phyloP scores from a whole-genome alignment of 1,284 basidiomycete genomes.

The Heterobasidion irregulare region DNA sequence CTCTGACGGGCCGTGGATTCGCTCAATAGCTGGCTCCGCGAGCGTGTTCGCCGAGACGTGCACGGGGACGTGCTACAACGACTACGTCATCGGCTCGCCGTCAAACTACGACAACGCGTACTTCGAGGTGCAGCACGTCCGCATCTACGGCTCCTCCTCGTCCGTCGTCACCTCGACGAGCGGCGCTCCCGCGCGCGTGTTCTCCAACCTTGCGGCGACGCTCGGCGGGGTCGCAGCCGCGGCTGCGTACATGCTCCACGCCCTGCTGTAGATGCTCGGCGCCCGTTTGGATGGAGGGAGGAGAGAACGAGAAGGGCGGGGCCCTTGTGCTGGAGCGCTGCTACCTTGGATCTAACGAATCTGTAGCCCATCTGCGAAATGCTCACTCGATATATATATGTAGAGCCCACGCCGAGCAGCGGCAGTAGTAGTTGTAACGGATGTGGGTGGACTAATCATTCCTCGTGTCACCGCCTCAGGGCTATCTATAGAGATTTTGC shows the following conservation, averaged over 20 bases:
- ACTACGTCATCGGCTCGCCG: slow-evolving; percentile 64
- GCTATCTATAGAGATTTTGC: no score
- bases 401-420: no score
- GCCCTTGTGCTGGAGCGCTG: neutral
- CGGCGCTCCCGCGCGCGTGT: neutral
- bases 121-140: slow-evolving; percentile 64
- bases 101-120: slow-evolving; percentile 64
- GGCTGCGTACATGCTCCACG: neutral
- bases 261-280: neutral
- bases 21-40: slow-evolving; percentile 32
- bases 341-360: neutral
- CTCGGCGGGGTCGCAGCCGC: neutral
- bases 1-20: neutral
- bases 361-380: no score
- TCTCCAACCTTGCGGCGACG: neutral
- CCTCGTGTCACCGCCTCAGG: no score
- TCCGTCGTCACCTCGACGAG: neutral
- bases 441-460: no score
- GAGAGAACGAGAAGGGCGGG: neutral
- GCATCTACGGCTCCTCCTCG: slow-evolving; percentile 37
- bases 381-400: no score
- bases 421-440: no score
- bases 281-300: neutral
- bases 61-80: slow-evolving; percentile 57
- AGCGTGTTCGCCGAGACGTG: slow-evolving; percentile 58